phyloP scores from a whole-genome alignment of 768 basidiomycete genomes.

The Cystobasidium onofrii region DNA sequence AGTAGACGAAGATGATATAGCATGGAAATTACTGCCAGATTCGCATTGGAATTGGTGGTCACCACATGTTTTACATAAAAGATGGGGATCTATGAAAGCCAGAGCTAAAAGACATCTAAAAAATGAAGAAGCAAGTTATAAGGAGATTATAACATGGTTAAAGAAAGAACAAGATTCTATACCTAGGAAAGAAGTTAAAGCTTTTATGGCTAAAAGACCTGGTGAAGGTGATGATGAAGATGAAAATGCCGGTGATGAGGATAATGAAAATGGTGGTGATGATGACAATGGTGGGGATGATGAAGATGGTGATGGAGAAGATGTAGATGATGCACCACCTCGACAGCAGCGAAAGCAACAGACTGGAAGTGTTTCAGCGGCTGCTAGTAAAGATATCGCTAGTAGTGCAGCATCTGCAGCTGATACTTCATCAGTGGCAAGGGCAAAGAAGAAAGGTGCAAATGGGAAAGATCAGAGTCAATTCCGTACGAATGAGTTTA shows the following conservation, averaged over 20 bases:
- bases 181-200: conserved; percentile 10
- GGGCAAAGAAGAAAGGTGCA: background rate
- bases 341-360: background rate
- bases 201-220: background rate
- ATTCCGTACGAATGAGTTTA: background rate
- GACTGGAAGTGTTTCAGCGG: background rate
- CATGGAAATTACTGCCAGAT: conserved; percentile 18
- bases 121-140: background rate
- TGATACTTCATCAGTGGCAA: background rate
- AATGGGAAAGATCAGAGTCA: background rate
- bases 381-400: background rate
- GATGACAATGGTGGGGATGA: background rate
- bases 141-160: conserved; percentile 3
- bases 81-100: background rate
- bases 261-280: background rate
- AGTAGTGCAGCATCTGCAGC: background rate
- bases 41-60: conserved; percentile 29
- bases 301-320: conserved; percentile 5
- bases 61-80: conserved; percentile 1
- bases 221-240: background rate
- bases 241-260: background rate
- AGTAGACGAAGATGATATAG: conserved; percentile 1
- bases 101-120: background rate
- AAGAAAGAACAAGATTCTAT: conserved; percentile 22
- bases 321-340: background rate